Evolutionary conservation across 305 asterid genomes (phyloP), one percentile per base, ranked within the genome.

Genomic region (Petunia hybrid): DNA sequence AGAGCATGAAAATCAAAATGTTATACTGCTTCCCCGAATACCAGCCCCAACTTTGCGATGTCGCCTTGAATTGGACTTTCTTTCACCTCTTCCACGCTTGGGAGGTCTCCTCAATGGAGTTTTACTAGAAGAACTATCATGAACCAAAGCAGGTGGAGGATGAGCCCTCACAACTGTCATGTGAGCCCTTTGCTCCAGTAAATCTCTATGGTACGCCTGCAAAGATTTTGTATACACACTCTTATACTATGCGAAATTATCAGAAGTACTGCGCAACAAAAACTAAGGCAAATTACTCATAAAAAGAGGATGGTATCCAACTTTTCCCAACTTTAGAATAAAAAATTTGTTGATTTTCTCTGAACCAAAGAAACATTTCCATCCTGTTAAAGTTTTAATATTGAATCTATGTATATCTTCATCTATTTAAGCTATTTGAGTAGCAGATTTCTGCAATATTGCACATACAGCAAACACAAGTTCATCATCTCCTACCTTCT

Each of bases 161-260:
- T 69, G 81, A 79, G 43, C 83, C 85, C 89, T 87, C 71, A 74
- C 48, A 63, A 43, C 64, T 74, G 89, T 89, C 88, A 83, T 31
- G 65, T 80, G 94, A 74, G 93, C 93, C 85, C 86, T 88, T 81
- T 86, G 91, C 83, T 89, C 93, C 88, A 92, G 85, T 78, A 94
- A 80, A 80, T 89, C 97, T 82, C 97, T 88, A 87, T 96, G 99
- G 88, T 94, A 96, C 69, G 90, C 92, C 99, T 94, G 95, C 65
- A 84, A 80, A 82, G 68, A 59, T 60, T 75, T 71, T 55, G 68
- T 82, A 64, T 76, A 63, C 8, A 79, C 61, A 48, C 70, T 78
- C 46, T 43, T 55, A 62, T 46, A 35, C 62, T 12, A 13, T 13
- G 35, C 13, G 35, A 66, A 66, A 40, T 46, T 66, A 66, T 14